A percentile compares a stretch with the other conserved stretches of the same genome.
phyloP scores from a whole-genome alignment of 2,329 filamentous ascomycete species.

The Epichloe gansuensis region DNA sequence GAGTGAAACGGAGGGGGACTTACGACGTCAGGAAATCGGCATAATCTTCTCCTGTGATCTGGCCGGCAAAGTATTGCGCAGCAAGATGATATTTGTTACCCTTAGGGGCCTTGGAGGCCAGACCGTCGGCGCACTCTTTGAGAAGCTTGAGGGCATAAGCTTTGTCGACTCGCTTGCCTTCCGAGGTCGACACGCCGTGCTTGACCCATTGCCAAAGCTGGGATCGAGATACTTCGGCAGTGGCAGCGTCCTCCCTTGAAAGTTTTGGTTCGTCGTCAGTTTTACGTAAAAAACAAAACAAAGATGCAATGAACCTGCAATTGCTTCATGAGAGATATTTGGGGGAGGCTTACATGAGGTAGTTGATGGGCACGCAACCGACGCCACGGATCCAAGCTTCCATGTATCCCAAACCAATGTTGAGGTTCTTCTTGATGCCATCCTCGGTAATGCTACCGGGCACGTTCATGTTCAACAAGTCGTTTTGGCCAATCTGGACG shows the following conservation, averaged over 20 bases:
- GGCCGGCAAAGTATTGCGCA: slow-evolving; percentile 80
- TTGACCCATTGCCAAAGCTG: slow-evolving; percentile 96
- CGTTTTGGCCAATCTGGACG: slow-evolving; percentile 72
- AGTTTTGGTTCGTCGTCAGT: not conserved
- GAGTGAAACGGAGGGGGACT: slow-evolving; percentile 24
- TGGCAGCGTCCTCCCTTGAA: slow-evolving; percentile 77
- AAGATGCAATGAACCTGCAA: not conserved
- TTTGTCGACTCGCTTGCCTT: slow-evolving; percentile 91
- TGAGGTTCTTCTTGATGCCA: slow-evolving; percentile 94
- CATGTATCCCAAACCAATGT: slow-evolving; percentile 96
- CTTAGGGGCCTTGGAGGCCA: slow-evolving; percentile 63
- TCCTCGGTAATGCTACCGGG: slow-evolving; percentile 85
- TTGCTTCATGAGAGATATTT: not conserved
- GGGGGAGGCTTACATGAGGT: slow-evolving; percentile 56
- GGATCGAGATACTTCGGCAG: slow-evolving; percentile 84
- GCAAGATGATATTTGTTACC: slow-evolving; percentile 89
- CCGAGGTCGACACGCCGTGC: slow-evolving; percentile 60
- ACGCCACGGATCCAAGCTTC: slow-evolving; percentile 94
- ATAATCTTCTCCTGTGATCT: slow-evolving; percentile 96
- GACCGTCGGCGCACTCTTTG: slow-evolving; percentile 69
- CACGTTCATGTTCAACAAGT: slow-evolving; percentile 96
- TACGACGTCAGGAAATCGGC: slow-evolving; percentile 86
- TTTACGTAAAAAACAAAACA: not conserved
- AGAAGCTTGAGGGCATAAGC: slow-evolving; percentile 77
- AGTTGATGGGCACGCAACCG: slow-evolving; percentile 96